These are phyloP conservation scores for Alternaria metachromatica DNA, from an alignment of 2,329 filamentous ascomycete genomes.

Conservation along the genomic window DNA sequence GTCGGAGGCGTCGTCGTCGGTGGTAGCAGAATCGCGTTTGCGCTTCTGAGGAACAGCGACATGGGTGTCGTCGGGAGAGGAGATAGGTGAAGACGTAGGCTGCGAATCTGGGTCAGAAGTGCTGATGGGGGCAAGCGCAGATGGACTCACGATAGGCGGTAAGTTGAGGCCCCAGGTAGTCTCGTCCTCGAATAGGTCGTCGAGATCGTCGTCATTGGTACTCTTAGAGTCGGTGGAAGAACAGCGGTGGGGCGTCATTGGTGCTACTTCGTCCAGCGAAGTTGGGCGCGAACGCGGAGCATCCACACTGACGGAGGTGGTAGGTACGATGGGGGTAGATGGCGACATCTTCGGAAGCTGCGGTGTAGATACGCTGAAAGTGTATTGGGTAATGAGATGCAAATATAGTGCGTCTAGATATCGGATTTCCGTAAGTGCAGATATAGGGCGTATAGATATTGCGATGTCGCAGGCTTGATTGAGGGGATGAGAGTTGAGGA, in stretches of 20 bases:
- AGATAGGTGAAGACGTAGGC: not conserved
- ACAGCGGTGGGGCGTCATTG: not conserved
- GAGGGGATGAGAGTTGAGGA: not conserved
- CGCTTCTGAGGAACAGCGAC: not conserved
- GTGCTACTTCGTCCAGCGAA: not conserved
- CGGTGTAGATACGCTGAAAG: not conserved
- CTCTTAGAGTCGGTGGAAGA: not conserved
- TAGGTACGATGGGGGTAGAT: not conserved
- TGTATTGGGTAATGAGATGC: not conserved
- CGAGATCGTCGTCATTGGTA: not conserved
- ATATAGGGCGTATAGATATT: not conserved
- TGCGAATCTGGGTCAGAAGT: not conserved
- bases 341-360: not conserved
- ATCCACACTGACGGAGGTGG: not conserved
- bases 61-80: not conserved
- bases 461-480: not conserved
- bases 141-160: not conserved
- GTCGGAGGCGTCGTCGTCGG: not conserved
- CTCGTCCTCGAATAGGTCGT: not conserved
- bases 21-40: not conserved
- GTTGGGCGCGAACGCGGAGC: not conserved
- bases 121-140: accelerated
- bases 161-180: not conserved
- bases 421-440: no score
- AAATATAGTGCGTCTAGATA: no score